Evolutionary conservation across 169 alveolate species (phyloP).

Genomic region (Hepatocystis sp.): DNA sequence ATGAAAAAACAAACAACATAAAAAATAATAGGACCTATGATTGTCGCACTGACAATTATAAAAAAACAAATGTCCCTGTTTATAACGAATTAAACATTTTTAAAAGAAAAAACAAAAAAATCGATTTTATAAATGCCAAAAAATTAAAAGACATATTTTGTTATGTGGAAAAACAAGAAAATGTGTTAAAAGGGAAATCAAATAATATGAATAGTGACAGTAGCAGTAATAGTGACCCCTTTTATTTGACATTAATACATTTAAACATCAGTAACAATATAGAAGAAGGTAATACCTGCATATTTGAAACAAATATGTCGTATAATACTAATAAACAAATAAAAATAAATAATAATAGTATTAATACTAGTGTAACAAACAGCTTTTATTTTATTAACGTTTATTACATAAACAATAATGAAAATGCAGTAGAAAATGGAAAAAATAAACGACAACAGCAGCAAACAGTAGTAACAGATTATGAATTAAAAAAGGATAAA

Average conservation of each 20-base stretch:
- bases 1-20: conserved; percentile 4
- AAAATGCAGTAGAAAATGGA: conserved; percentile 4
- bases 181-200: conserved; percentile 1
- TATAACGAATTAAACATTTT: conserved; percentile 29
- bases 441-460: background rate
- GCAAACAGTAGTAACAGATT: background rate
- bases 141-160: conserved; percentile 44
- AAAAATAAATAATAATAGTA: background rate
- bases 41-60: background rate
- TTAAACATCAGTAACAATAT: conserved; percentile 8
- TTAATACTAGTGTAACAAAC: conserved; percentile 3
- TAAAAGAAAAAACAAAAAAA: conserved; percentile 23
- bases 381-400: conserved; percentile 35
- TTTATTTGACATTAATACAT: conserved; percentile 24
- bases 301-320: background rate
- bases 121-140: conserved; percentile 27
- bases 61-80: background rate
- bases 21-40: too few species aligned
- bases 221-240: too few species aligned
- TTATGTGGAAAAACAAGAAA: conserved; percentile 33
- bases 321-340: too few species aligned
- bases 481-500: background rate
- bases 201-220: too few species aligned
- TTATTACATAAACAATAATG: conserved; percentile 5
- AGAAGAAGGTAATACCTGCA: conserved; percentile 7